Conservation (phyloP, 148 eudicot species). For the Camellia sinensis region DNA sequence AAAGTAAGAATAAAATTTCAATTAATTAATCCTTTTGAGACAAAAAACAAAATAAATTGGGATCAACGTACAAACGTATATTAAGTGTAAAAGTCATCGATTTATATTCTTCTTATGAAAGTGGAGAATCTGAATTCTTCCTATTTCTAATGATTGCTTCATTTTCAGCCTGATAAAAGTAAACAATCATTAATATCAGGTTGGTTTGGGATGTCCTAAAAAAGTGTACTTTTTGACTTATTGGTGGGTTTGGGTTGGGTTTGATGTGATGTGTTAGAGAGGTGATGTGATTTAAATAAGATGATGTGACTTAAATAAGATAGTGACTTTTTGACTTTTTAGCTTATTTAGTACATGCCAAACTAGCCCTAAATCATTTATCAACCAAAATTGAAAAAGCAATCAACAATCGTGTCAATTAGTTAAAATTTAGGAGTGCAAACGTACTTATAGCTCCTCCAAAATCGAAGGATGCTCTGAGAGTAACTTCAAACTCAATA, state of each 20-base stretch:
- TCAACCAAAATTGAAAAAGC: no score
- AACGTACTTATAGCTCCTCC: conserved; percentile 35
- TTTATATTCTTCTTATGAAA: conserved; percentile 53
- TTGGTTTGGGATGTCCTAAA: no score
- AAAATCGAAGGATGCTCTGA: conserved; percentile 37
- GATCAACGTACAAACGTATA: conserved; percentile 20
- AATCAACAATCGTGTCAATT: not conserved
- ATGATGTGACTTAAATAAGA: no score
- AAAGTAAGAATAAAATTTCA: no score
- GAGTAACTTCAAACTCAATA: conserved; percentile 30
- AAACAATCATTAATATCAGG: not conserved
- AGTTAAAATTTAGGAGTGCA: not conserved
- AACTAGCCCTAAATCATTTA: no score
- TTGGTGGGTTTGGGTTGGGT: no score
- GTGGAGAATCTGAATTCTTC: no score
- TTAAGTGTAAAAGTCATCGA: conserved; percentile 59
- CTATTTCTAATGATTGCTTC: conserved; percentile 35
- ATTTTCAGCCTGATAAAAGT: conserved; percentile 45
- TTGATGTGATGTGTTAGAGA: no score
- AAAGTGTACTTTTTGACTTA: no score
- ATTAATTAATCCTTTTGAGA: not conserved
- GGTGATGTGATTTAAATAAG: no score
- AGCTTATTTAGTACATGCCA: no score
- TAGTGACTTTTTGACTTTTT: no score
- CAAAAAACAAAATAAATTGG: not conserved